Base-by-base conservation (phyloP, 148 eudicot genomes). In the Vaccinium myrtillus region DNA sequence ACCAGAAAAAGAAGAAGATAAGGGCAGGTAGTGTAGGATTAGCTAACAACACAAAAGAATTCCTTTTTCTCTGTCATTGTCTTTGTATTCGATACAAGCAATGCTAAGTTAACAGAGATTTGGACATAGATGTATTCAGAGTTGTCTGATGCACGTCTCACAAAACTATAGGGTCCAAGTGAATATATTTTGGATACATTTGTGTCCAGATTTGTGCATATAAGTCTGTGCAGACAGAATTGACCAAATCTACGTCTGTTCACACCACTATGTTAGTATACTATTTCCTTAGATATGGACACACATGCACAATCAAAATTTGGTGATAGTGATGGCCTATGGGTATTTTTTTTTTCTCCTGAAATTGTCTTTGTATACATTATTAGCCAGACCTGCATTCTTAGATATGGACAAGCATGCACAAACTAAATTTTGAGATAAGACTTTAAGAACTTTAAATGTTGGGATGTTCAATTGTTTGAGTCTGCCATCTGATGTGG, bases 11-110 rank as follows among this genome's bases (percentile, higher is more conserved):
- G 39, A 36, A 2, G 23, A 50, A 27, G 63, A 71, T 49, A 75
- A 21, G 79, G 78, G 32, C 79, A 75, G 54, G 54, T 46, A 30
- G 79, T 75, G 51, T 21, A 48, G 79, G 30, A 75, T 75, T 75
- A 46, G 79, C 15, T n/a, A 48, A 10, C 79, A 75, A 3, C 11
- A 46, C 78, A 75, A 75, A 75, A 48, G 78, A 75, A 8, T 39
- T 36, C 7, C 25, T 8, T 36, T 46, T 75, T 21, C 2, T 18
- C 55, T 48, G 48, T 48, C 25, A 43, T 43, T 43, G 78, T 39
- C 25, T 9, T 75, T 39, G 50, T 39, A 18, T 39, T 39, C 27
- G 25, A 1, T 58, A 58, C 63, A 3, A 58, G 63, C n/a, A 18
- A 59, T 21, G 65, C 65, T 6, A 59, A n/a, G 1, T 59, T n/a